phyloP scores from a whole-genome alignment of 441 rosid genomes.

The Croton laevigatus region DNA sequence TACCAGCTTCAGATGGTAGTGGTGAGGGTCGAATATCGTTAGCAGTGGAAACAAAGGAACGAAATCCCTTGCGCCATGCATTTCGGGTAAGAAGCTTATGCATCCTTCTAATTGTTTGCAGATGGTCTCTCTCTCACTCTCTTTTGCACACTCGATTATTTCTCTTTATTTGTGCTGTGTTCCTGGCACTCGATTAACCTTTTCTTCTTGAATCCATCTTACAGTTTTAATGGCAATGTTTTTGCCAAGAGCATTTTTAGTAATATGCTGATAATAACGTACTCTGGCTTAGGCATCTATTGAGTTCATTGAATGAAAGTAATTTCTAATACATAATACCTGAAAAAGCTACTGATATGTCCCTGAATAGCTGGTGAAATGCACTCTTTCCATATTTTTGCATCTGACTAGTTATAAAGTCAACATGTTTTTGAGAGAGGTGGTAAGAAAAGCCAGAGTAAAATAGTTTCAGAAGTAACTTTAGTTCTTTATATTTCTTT shows the following conservation, averaged over 20 bases:
- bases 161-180: slow-evolving; percentile 8
- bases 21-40: slow-evolving; percentile 74
- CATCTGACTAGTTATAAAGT: background rate
- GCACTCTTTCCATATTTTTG: background rate
- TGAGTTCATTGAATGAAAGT: slow-evolving; percentile 10
- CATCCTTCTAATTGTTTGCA: background rate
- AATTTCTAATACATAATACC: background rate
- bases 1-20: slow-evolving; percentile 85
- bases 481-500: background rate
- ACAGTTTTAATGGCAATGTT: slow-evolving; percentile 1
- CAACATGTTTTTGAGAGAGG: background rate
- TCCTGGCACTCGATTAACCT: background rate
- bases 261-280: slow-evolving; percentile 1
- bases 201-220: slow-evolving; percentile 3
- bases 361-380: slow-evolving; percentile 1
- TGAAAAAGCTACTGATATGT: background rate
- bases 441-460: slow-evolving; percentile 6
- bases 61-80: slow-evolving; percentile 89
- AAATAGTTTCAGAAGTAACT: slow-evolving; percentile 7
- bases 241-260: background rate
- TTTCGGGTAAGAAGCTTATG: slow-evolving; percentile 56
- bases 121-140: too few relatives aligned
- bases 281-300: background rate
- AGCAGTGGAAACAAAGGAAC: slow-evolving; percentile 88
- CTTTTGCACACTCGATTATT: background rate